Conservation (phyloP, 805 yeast species). For the Clavispora phyllophila region DNA sequence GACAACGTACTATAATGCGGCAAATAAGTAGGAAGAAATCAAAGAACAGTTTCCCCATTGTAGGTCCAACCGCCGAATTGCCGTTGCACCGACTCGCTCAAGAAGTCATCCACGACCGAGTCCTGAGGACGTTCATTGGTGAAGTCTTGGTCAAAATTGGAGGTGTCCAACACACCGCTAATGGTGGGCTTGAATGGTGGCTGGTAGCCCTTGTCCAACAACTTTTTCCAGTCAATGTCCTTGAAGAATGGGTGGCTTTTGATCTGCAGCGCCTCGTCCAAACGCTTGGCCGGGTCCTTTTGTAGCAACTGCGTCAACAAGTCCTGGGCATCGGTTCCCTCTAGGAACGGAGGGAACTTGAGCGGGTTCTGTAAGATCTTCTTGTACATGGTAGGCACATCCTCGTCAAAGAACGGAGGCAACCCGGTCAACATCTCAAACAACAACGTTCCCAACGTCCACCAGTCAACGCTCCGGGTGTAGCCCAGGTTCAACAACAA, state of each 20-base stretch:
- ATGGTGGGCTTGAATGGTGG: conserved; percentile 97
- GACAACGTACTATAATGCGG: conserved; percentile 32
- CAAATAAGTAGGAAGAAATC: conserved; percentile 13
- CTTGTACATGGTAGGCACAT: conserved; percentile 86
- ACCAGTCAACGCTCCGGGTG: conserved; percentile 95
- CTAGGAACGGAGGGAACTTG: conserved; percentile 79
- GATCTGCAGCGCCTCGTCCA: conserved; percentile 81
- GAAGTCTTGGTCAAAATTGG: conserved; percentile 88
- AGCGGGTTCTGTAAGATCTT: conserved; percentile 88
- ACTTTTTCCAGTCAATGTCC: conserved; percentile 84
- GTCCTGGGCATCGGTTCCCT: conserved; percentile 78
- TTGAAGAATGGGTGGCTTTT: conserved; percentile 80
- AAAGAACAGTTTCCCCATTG: conserved; percentile 51
- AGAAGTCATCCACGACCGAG: conserved; percentile 86
- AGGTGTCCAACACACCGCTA: conserved; percentile 77
- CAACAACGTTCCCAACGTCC: conserved; percentile 92
- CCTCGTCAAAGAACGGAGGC: conserved; percentile 96
- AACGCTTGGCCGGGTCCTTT: conserved; percentile 78
- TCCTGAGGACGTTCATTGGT: conserved; percentile 92
- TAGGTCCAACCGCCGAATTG: conserved; percentile 99
- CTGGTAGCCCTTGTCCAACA: conserved; percentile 78
- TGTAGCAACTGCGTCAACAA: conserved; percentile 67
- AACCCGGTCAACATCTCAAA: conserved; percentile 96
- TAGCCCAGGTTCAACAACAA: conserved; percentile 87
- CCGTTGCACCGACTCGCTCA: conserved; percentile 92